These are phyloP conservation scores for Rhodomyrtus psidioides DNA, from an alignment of 441 rosid species.

Conservation along the genomic window DNA sequence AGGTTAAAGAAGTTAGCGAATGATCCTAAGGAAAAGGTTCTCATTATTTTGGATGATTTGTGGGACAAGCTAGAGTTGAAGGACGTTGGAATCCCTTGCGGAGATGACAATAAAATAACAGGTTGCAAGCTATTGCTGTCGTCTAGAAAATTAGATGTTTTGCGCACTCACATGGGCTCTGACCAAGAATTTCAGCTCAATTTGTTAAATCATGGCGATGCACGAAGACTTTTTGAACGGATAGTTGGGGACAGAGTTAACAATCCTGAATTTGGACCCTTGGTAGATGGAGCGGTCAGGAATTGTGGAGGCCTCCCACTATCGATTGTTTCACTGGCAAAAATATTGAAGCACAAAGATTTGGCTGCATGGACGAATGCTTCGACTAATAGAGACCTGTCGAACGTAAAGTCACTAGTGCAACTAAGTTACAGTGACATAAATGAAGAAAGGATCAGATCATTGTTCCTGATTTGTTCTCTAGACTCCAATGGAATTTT, in stretches of 20 bases:
- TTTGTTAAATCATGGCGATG: fast-evolving
- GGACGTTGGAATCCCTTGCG: fast-evolving
- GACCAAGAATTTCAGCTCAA: fast-evolving
- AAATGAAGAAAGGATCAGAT: too few species aligned
- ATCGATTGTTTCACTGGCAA: fast-evolving
- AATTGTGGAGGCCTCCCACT: neutral
- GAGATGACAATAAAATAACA: fast-evolving
- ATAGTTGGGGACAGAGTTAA: fast-evolving
- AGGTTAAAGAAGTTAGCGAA: fast-evolving
- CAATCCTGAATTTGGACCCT: fast-evolving
- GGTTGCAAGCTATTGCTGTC: neutral
- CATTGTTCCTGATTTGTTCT: too few species aligned
- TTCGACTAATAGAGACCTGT: fast-evolving
- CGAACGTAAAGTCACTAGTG: neutral
- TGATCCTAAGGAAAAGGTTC: fast-evolving
- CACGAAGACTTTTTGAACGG: fast-evolving
- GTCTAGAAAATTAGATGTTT: fast-evolving
- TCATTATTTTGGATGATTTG: neutral
- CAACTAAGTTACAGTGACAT: neutral
- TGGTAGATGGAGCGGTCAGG: fast-evolving
- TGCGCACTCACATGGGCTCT: fast-evolving
- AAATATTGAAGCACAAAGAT: fast-evolving
- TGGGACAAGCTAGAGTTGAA: neutral
- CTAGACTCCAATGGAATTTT: too few species aligned
- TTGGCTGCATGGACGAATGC: neutral